phyloP scores from a whole-genome alignment of 495 filamentous ascomycete genomes.

The Parathielavia appendiculata region DNA sequence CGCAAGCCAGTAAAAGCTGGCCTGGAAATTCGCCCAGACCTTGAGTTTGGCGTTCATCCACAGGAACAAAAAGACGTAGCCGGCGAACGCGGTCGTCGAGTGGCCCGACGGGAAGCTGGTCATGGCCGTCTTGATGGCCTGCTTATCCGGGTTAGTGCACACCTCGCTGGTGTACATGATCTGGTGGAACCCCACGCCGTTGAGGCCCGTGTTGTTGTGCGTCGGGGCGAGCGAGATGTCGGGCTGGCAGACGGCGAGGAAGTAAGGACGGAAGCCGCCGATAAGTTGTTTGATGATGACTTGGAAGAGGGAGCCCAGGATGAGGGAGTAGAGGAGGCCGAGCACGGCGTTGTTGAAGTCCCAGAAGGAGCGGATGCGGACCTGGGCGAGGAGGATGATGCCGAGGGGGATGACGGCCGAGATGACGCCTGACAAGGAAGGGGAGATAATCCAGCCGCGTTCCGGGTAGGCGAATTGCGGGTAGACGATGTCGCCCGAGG shows the following conservation, averaged over 20 bases:
- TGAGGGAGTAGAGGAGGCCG: conserved; percentile 56
- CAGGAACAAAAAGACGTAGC: conserved; percentile 52
- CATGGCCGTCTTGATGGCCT: conserved; percentile 51
- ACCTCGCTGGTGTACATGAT: conserved; percentile 48
- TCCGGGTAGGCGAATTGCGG: conserved; percentile 58
- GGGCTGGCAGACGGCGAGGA: conserved; percentile 53
- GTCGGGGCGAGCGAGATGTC: conserved; percentile 37
- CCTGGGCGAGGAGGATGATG: conserved; percentile 53
- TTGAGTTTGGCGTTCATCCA: conserved; percentile 65
- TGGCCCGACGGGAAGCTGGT: conserved; percentile 50
- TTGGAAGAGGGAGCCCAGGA: conserved; percentile 53
- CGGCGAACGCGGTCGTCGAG: conserved; percentile 53
- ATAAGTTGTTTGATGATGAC: conserved; percentile 36
- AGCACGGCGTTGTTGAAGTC: conserved; percentile 59
- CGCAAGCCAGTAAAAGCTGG: conserved; percentile 41
- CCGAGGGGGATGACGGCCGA: conserved; percentile 51
- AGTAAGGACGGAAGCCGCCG: conserved; percentile 46
- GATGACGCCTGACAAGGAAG: conserved; percentile 53
- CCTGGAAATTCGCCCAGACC: conserved; percentile 53
- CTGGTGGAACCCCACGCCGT: conserved; percentile 40
- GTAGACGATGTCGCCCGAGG: conserved; percentile 55
- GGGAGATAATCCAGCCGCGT: conserved; percentile 59
- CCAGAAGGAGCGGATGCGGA: conserved; percentile 61
- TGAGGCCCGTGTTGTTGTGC: conserved; percentile 29
- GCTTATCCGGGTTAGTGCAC: conserved; percentile 45